These are phyloP conservation scores for Leccinum ochraceum DNA, from an alignment of 768 basidiomycete species.

Conservation along the genomic window DNA sequence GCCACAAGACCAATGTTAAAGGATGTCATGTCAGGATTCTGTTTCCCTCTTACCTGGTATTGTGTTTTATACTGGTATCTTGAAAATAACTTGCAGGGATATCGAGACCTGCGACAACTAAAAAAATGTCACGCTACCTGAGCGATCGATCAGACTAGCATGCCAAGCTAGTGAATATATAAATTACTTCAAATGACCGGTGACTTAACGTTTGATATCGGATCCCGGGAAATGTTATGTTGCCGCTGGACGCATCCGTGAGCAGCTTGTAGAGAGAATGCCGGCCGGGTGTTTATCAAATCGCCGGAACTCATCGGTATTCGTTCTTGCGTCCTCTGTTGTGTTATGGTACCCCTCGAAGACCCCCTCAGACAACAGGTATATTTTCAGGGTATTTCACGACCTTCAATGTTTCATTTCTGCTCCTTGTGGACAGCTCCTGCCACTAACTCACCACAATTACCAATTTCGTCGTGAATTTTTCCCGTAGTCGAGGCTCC, in stretches of 20 bases:
- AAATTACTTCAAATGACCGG: too few relatives aligned
- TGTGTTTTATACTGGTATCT: background rate
- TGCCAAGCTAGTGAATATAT: too few relatives aligned
- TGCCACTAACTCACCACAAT: background rate
- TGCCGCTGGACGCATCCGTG: too few relatives aligned
- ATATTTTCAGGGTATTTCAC: background rate
- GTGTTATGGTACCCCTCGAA: background rate
- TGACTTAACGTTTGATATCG: too few relatives aligned
- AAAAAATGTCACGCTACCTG: background rate
- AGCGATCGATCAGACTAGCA: too few relatives aligned
- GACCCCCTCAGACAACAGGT: too few relatives aligned
- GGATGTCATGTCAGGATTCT: background rate
- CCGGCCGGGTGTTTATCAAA: background rate
- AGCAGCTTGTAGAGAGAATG: too few relatives aligned
- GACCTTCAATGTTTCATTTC: background rate
- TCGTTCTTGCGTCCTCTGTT: background rate
- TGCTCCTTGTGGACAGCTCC: background rate
- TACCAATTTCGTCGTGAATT: background rate
- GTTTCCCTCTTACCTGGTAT: background rate
- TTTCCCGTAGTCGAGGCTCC: background rate
- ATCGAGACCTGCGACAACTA: too few relatives aligned
- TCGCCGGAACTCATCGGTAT: background rate
- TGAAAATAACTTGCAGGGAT: background rate
- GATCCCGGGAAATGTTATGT: too few relatives aligned
- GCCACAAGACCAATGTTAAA: background rate